These are phyloP conservation scores for Rossbeevera mucosa DNA, from an alignment of 768 basidiomycete genomes.

Conservation along the genomic window DNA sequence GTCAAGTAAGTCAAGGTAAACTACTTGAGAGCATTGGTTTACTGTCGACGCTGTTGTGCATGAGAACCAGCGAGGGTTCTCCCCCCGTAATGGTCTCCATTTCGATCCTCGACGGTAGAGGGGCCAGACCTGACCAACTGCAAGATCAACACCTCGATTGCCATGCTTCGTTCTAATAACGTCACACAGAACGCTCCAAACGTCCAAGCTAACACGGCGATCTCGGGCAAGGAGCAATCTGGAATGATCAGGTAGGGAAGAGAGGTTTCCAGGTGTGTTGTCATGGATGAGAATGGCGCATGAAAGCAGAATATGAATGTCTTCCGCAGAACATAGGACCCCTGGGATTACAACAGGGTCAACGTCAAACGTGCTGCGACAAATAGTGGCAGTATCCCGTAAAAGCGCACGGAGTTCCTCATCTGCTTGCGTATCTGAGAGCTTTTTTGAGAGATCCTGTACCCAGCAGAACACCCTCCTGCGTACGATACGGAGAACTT, in stretches of 20 bases:
- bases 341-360: background rate
- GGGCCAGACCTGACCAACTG: constrained; percentile 1
- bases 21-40: constrained; percentile 14
- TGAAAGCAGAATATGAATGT: background rate
- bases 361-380: background rate
- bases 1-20: constrained; percentile 20
- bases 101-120: background rate
- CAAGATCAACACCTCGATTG: constrained; percentile 13
- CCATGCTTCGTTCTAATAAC: background rate
- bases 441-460: background rate
- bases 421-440: background rate
- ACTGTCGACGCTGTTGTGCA: constrained; percentile 7
- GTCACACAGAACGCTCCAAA: background rate
- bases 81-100: background rate
- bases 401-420: background rate
- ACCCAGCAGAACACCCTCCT: background rate
- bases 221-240: constrained; percentile 26
- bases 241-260: constrained; percentile 3
- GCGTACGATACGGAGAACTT: background rate
- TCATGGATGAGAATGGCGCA: background rate
- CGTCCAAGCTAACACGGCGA: constrained; percentile 8
- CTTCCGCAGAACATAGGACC: background rate
- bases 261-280: constrained; percentile 14
- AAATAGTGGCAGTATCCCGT: background rate
- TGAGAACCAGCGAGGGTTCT: constrained; percentile 18